These are phyloP conservation scores for Cajanus cajan DNA, from an alignment of 306 rosid species.

Conservation along the genomic window DNA sequence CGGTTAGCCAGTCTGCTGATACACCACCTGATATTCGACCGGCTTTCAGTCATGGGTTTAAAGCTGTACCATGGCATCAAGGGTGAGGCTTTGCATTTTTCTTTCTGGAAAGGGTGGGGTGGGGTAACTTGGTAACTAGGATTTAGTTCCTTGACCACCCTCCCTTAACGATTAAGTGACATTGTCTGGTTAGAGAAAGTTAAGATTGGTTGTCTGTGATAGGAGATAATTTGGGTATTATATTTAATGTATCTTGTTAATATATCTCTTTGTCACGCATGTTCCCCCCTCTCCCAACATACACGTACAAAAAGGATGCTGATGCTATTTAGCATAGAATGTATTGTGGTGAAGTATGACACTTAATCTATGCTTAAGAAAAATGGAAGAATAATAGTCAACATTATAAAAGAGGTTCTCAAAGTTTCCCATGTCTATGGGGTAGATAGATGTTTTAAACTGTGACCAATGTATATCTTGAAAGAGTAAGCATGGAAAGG, in stretches of 20 bases:
- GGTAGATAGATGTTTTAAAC: not conserved
- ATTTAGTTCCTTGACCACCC: not conserved
- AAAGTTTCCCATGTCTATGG: not conserved
- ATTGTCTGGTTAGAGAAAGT: constrained; percentile 6
- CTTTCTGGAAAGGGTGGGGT: not conserved
- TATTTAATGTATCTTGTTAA: not conserved
- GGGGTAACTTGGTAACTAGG: not conserved
- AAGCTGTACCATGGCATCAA: constrained; percentile 52
- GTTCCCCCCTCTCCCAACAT: not conserved
- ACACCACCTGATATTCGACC: constrained; percentile 79
- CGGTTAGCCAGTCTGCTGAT: constrained; percentile 62
- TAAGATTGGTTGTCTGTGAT: not conserved
- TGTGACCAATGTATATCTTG: not conserved
- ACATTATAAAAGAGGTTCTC: not conserved
- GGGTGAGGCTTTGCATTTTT: constrained; percentile 47
- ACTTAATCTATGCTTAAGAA: not conserved
- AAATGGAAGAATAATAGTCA: constrained; percentile 10
- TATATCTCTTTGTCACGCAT: not conserved
- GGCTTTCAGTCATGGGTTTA: constrained; percentile 75
- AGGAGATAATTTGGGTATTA: not conserved
- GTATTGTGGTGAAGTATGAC: not conserved
- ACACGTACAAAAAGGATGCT: not conserved
- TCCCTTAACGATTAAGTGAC: not conserved
- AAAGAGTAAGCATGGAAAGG: constrained; percentile 9
- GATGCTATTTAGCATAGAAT: not conserved